Evolutionary conservation across 1,284 basidiomycete species (phyloP).

Genomic region (Ceratobasidium papillatum): DNA sequence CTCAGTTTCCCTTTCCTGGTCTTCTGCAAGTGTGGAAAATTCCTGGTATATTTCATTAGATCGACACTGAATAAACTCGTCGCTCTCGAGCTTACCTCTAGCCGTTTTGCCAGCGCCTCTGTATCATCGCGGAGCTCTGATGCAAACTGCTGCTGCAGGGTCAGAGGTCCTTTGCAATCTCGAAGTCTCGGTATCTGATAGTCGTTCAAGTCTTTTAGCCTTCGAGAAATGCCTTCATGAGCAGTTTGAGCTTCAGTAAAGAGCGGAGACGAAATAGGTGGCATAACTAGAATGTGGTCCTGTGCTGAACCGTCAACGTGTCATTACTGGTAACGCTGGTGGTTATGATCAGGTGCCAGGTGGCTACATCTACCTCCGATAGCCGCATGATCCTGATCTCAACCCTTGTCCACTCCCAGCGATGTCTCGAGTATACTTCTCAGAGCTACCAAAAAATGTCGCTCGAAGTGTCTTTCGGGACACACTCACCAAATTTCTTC

Average conservation of each 20-base stretch:
- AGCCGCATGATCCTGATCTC: constrained; percentile 11
- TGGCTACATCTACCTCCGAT: constrained; percentile 23
- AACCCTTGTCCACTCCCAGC: neutral
- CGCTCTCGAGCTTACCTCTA: constrained; percentile 67
- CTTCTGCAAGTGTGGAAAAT: constrained; percentile 70
- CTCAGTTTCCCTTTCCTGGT: constrained; percentile 67
- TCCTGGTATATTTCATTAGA: constrained; percentile 54
- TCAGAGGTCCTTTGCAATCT: constrained; percentile 69
- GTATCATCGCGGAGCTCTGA: constrained; percentile 80
- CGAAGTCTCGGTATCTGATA: constrained; percentile 79
- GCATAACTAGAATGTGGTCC: neutral
- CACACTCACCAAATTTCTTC: neutral
- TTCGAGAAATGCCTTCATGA: constrained; percentile 52
- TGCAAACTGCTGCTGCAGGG: constrained; percentile 73
- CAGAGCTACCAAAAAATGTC: constrained; percentile 11
- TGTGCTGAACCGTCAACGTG: constrained; percentile 16
- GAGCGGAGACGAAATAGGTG: constrained; percentile 20
- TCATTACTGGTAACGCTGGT: constrained; percentile 7
- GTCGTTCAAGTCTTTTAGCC: constrained; percentile 68
- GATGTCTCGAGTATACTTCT: constrained; percentile 16
- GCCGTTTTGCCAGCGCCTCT: constrained; percentile 64
- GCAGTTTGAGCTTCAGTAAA: constrained; percentile 25
- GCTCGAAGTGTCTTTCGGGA: constrained; percentile 31
- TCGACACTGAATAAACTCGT: neutral
- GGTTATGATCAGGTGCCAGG: constrained; percentile 6